Percentiles rank a stretch among this genome's conserved stretches.
These are phyloP conservation scores for Plicaturopsis crispa DNA, from an alignment of 768 basidiomycete genomes.

Conservation along the genomic window DNA sequence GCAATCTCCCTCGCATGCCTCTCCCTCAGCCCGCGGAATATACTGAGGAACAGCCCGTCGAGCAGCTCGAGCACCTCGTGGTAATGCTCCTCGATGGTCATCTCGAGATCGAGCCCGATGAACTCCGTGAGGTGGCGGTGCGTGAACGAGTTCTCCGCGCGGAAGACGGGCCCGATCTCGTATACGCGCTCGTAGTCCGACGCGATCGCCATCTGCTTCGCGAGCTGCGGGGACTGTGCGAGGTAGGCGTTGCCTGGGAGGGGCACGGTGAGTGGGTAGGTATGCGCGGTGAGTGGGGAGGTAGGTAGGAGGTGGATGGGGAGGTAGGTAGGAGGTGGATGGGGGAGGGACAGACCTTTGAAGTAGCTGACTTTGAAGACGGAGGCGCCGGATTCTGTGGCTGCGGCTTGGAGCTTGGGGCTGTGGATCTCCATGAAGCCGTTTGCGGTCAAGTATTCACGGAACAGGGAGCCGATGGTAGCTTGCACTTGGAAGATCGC, in stretches of 20 bases:
- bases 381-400: slow-evolving; percentile 93
- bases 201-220: slow-evolving; percentile 99
- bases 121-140: slow-evolving; percentile 99
- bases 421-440: slow-evolving; percentile 95
- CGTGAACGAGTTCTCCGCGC: slow-evolving; percentile 95
- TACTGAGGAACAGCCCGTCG: slow-evolving; percentile 76
- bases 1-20: slow-evolving; percentile 80
- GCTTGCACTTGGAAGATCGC: slow-evolving; percentile 91
- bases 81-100: slow-evolving; percentile 98
- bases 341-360: slow-evolving; percentile 49
- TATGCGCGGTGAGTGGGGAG: background rate
- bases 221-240: slow-evolving; percentile 94
- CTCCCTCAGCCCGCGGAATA: slow-evolving; percentile 79
- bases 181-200: slow-evolving; percentile 98
- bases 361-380: slow-evolving; percentile 99
- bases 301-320: slow-evolving; percentile 1
- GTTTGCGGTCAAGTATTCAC: slow-evolving; percentile 62
- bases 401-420: slow-evolving; percentile 94
- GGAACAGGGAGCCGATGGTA: slow-evolving; percentile 84
- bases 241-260: slow-evolving; percentile 76
- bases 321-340: slow-evolving; percentile 1
- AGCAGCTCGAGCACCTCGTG: slow-evolving; percentile 94
- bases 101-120: slow-evolving; percentile 97
- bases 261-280: background rate
- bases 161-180: slow-evolving; percentile 95